Percentiles rank a stretch among this genome's conserved stretches.
These are phyloP conservation scores for Tuber calosporum DNA, from an alignment of 495 filamentous ascomycete genomes.

Conservation along the genomic window DNA sequence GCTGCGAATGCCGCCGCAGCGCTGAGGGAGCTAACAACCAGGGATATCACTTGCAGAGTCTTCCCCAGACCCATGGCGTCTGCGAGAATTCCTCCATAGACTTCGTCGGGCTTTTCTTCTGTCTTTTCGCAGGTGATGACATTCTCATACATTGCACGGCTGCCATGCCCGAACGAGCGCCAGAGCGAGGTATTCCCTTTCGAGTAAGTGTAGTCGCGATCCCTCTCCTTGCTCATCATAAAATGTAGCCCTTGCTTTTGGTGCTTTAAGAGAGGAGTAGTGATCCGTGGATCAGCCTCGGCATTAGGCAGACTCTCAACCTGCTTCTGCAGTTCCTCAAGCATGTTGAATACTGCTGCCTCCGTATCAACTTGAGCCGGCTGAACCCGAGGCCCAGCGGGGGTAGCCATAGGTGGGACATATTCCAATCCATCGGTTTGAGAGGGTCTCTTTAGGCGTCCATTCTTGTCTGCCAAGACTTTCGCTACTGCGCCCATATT, in stretches of 20 bases:
- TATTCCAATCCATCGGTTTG: slow-evolving; percentile 19
- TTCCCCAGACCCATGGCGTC: slow-evolving; percentile 99
- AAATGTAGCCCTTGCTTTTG: slow-evolving; percentile 90
- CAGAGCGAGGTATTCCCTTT: slow-evolving; percentile 65
- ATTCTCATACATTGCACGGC: slow-evolving; percentile 60
- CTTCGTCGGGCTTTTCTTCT: slow-evolving; percentile 58
- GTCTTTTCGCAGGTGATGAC: slow-evolving; percentile 69
- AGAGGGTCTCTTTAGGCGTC: slow-evolving; percentile 24
- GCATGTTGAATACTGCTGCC: slow-evolving; percentile 80
- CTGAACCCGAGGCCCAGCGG: slow-evolving; percentile 35
- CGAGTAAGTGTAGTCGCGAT: slow-evolving; percentile 50
- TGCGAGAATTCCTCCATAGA: slow-evolving; percentile 80
- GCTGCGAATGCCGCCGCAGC: slow-evolving; percentile 55
- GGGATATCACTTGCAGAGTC: slow-evolving; percentile 77
- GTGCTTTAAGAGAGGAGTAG: slow-evolving; percentile 69
- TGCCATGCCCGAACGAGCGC: slow-evolving; percentile 51
- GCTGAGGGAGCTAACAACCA: slow-evolving; percentile 57
- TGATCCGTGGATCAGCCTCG: slow-evolving; percentile 56
- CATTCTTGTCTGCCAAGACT: slow-evolving; percentile 46
- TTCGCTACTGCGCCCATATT: slow-evolving; percentile 57
- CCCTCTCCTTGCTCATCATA: slow-evolving; percentile 72
- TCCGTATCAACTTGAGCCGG: slow-evolving; percentile 63
- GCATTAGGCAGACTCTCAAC: slow-evolving; percentile 68
- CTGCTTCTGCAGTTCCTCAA: slow-evolving; percentile 48
- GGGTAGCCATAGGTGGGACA: slow-evolving; percentile 12